Percentiles rank a stretch among this genome's conserved stretches.
phyloP scores from a whole-genome alignment of 2,329 filamentous ascomycete species.

The Acarospora socialis region DNA sequence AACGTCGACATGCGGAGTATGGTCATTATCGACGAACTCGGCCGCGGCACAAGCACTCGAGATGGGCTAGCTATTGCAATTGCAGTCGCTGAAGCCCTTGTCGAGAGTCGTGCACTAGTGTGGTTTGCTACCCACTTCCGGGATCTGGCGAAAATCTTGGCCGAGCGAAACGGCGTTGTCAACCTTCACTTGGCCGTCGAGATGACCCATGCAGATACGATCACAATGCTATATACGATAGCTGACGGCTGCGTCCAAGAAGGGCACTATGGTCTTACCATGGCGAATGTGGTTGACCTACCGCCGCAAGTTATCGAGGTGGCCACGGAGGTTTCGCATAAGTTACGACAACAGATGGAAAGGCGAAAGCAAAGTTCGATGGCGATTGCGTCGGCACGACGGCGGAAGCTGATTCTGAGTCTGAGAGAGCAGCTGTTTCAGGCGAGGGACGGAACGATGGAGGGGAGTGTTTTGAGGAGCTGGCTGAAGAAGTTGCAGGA shows the following conservation, averaged over 20 bases:
- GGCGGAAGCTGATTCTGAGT: constrained; percentile 58
- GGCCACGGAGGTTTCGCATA: constrained; percentile 52
- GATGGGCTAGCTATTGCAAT: constrained; percentile 84
- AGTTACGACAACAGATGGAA: constrained; percentile 44
- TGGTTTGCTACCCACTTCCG: constrained; percentile 94
- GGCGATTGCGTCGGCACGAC: constrained; percentile 43
- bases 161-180: constrained; percentile 61
- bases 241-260: constrained; percentile 55
- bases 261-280: constrained; percentile 67
- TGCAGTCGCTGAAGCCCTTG: constrained; percentile 74
- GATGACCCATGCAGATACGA: constrained; percentile 41
- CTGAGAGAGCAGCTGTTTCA: constrained; percentile 60
- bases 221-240: constrained; percentile 83
- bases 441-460: constrained; percentile 49
- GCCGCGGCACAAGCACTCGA: constrained; percentile 73
- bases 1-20: constrained; percentile 67
- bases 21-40: constrained; percentile 81
- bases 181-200: constrained; percentile 71
- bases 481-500: constrained; percentile 56
- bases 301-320: constrained; percentile 51
- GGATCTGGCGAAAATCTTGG: constrained; percentile 63
- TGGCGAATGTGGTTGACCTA: constrained; percentile 62
- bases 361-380: constrained; percentile 45
- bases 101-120: constrained; percentile 62
- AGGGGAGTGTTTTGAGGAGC: constrained; percentile 44